Base-by-base conservation (phyloP, 2,329 filamentous ascomycete species). In the Gremmenia infestans region DNA sequence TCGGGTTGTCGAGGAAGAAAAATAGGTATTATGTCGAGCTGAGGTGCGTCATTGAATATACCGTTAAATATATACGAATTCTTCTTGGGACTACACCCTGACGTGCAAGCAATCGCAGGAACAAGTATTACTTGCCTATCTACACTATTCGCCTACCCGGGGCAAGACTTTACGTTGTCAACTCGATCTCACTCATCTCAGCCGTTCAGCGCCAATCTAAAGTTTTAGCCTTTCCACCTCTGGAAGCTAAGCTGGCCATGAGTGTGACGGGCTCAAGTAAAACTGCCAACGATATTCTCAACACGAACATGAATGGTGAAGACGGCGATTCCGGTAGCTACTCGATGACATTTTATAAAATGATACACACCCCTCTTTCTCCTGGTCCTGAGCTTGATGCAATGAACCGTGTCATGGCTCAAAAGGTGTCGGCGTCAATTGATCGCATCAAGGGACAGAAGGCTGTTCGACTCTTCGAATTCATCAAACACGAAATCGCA, bases 91-190 rank as follows among this genome's bases (percentile, higher is more conserved):
- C 9, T 37, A 37, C 36, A 12, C 15, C 7, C 36, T 37, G 36
- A 37, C 36, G 11, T 37, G 22, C 47, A 56, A 19, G 22, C 47
- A 56, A 37, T 25, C 37, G 23, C 22, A 61, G 59, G 17, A 35
- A 57, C 25, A 59, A 57, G 22, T 40, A 48, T 19, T 14, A 52
- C 15, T 23, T 53, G 1, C 71, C 74, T 0, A 74, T 77, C 35
- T 73, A 72, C 54, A 77, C 74, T 4, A 58, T 78, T 22, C 57
- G 69, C 2, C 63, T 78, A 37, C 72, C 73, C 1, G 73, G 73
- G 4, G 66, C 71, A 32, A 73, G 73, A 50, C 66, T 76, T 50
- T 77, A 77, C 48, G 65, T 77, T 9, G 68, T 76, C 12, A 72
- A 72, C 9, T 67, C 65, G 1, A 67, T 70, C 0, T 56, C 69